Percentiles rank a stretch among this genome's conserved stretches.
Conservation (phyloP, 305 asterid genomes). For the Andrographis paniculata region DNA sequence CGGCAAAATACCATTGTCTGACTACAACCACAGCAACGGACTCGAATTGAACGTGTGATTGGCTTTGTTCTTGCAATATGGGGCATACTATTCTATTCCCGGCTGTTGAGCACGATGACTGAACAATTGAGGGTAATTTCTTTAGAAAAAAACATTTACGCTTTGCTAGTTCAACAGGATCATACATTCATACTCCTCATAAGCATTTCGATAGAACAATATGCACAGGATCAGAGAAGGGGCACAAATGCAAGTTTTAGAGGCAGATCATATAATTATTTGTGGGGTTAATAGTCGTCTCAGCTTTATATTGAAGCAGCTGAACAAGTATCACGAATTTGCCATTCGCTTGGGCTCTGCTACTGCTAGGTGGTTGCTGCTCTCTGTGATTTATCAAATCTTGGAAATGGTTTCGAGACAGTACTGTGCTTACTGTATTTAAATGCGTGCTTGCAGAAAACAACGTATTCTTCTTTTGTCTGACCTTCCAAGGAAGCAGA, state of each 20-base stretch:
- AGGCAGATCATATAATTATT: conserved; percentile 81
- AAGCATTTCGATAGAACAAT: conserved; percentile 50
- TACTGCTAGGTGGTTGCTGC: conserved; percentile 67
- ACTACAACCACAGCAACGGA: conserved; percentile 79
- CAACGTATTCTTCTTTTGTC: conserved; percentile 89
- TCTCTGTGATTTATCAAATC: conserved; percentile 6
- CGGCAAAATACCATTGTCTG: conserved; percentile 20
- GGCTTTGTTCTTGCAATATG: conserved; percentile 96
- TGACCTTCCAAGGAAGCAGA: conserved; percentile 95
- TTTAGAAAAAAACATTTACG: conserved; percentile 14
- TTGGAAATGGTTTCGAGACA: conserved; percentile 5
- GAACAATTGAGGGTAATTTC: conserved; percentile 89
- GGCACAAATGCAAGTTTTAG: conserved; percentile 91
- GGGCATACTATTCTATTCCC: conserved; percentile 95
- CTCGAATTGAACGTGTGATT: conserved; percentile 84
- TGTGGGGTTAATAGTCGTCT: conserved; percentile 90
- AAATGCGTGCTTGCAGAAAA: conserved; percentile 43
- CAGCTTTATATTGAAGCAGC: conserved; percentile 80
- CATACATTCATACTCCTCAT: conserved; percentile 27
- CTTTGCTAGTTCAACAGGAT: conserved; percentile 20
- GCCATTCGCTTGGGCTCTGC: conserved; percentile 95
- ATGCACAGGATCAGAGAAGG: conserved; percentile 95
- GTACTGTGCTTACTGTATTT: conserved; percentile 19
- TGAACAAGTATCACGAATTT: conserved; percentile 85
- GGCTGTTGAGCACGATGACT: conserved; percentile 94